Evolutionary conservation across 2,329 filamentous ascomycete species (phyloP), one percentile per base, ranked within the genome.

Genomic region (Penicillium sp.): DNA sequence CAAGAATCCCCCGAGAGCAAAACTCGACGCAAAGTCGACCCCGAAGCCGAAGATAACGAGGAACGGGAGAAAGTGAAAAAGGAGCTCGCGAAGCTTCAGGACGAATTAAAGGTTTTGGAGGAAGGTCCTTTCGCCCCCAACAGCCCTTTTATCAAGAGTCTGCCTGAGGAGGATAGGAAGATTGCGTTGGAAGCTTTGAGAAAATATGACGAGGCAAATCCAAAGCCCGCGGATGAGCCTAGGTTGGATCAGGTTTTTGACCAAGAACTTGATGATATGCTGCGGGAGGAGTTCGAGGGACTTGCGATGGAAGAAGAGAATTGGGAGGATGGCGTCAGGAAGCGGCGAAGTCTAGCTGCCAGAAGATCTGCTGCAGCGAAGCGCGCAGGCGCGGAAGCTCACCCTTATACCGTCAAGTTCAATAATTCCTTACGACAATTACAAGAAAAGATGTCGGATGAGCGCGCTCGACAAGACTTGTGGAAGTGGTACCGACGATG

Each of bases 401-500:
- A 76, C 55, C 67, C 72, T 13, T 77, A 76, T 51, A 64, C 74
- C 30, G 62, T 67, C 26, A 70, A 67, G 40, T 76, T 79, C 56
- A 75, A 77, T 58, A 60, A 67, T 40, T 70, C 66, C 27, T 58
- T 78, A 49, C 64, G 64, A 47, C 61, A 64, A 34, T 67, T 72
- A 49, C 60, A 61, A 8, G 55, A 58, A 29, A 68, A 72, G 36
- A 52, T 58, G 4, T 58, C 62, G 3, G 63, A 73, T 41, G 65
- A 69, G 23, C 61, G 67, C 27, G 54, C 65, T 18, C 62, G 64
- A 30, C 70, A 73, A 36, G 70, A 74, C 44, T 60, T 79, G 26
- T 82, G 80, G 80, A 77, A 73, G 61, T 76, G 74, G 62, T 82
- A 82, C 64, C 69, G 76, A 30, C 69, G 79, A 29, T 81, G 78